Conservation (phyloP, 495 filamentous ascomycete species). For the Penicillium roqueforti region DNA sequence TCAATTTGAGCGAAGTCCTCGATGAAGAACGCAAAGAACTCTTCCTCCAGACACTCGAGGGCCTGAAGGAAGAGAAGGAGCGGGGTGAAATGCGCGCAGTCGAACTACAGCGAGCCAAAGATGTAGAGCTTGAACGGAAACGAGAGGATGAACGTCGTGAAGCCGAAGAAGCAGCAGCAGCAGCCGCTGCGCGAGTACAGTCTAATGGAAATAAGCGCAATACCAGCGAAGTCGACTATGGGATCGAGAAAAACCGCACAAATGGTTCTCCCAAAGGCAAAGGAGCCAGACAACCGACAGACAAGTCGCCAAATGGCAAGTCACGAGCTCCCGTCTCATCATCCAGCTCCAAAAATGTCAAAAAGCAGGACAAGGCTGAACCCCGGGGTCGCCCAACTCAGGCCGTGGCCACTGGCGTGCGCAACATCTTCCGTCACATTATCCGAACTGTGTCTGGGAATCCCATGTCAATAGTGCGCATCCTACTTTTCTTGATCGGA, state of each 20-base stretch:
- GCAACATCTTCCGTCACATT: conserved; percentile 59
- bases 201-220: conserved; percentile 49
- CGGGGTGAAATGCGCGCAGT: conserved; percentile 65
- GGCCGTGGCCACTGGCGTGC: conserved; percentile 47
- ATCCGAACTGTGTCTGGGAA: conserved; percentile 61
- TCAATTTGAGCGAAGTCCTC: conserved; percentile 73
- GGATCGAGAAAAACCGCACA: conserved; percentile 44
- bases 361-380: conserved; percentile 37
- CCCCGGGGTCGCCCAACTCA: conserved; percentile 29
- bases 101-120: conserved; percentile 55
- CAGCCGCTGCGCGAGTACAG: conserved; percentile 32
- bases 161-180: conserved; percentile 54
- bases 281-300: conserved; percentile 22
- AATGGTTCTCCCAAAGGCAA: conserved; percentile 37
- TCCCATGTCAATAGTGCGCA: conserved; percentile 68
- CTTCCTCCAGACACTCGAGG: conserved; percentile 66
- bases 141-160: conserved; percentile 55
- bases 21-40: conserved; percentile 89
- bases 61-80: conserved; percentile 62
- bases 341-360: conserved; percentile 36
- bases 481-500: conserved; percentile 76
- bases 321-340: conserved; percentile 32
- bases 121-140: conserved; percentile 56
- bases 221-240: conserved; percentile 53
- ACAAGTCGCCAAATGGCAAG: conserved; percentile 31